Evolutionary conservation across 441 rosid genomes (phyloP).

Genomic region (Kokia cookei): DNA sequence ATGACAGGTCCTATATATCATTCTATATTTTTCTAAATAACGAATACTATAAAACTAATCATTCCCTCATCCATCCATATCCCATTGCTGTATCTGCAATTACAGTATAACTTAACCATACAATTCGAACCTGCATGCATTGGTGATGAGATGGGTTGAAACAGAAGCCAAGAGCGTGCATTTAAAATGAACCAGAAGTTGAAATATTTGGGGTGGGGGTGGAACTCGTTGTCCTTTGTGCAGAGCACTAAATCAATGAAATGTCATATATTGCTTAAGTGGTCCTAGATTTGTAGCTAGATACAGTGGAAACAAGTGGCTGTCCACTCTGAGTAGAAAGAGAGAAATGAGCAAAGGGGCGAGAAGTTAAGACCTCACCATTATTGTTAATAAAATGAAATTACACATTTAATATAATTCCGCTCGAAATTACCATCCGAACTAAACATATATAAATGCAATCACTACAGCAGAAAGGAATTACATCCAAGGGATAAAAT

Average conservation of each 20-base stretch:
- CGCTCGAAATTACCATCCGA: not conserved
- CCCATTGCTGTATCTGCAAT: not conserved
- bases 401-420: not conserved
- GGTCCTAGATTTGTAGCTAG: slow-evolving; percentile 7
- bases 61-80: not conserved
- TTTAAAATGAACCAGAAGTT: not conserved
- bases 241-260: slow-evolving; percentile 1
- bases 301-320: not conserved
- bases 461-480: not conserved
- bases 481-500: not conserved
- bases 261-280: slow-evolving; percentile 17
- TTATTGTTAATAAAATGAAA: not conserved
- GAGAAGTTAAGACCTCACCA: not conserved
- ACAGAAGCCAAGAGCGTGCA: not conserved
- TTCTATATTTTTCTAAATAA: too few species aligned
- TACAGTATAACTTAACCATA: not conserved
- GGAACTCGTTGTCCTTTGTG: not conserved
- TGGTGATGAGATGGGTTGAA: not conserved
- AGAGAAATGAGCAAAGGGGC: not conserved
- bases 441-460: not conserved
- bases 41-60: too few species aligned
- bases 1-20: not conserved
- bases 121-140: too few species aligned
- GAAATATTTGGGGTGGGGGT: not conserved
- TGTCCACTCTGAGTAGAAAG: not conserved